phyloP scores from a whole-genome alignment of 331 rosid genomes.

The Phaseolus coccineus region DNA sequence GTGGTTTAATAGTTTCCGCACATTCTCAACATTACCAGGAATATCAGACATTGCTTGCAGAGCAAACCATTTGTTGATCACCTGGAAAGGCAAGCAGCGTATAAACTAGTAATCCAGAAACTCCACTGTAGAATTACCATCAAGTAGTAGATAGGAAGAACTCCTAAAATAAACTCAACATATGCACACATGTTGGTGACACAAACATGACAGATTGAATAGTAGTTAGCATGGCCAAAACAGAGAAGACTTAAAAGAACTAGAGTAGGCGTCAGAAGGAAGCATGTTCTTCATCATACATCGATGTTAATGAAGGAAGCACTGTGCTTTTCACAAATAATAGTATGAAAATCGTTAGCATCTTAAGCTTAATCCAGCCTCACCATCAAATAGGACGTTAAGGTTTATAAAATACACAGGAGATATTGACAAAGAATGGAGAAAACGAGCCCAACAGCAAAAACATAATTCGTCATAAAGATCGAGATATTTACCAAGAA shows the following conservation, averaged over 20 bases:
- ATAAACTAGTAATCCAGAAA: slow-evolving; percentile 16
- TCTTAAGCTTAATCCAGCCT: slow-evolving; percentile 3
- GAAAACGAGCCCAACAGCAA: slow-evolving; percentile 4
- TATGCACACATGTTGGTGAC: neutral
- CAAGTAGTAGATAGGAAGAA: slow-evolving; percentile 9
- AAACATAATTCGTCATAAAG: slow-evolving; percentile 12
- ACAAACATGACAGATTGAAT: slow-evolving; percentile 2
- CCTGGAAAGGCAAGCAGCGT: slow-evolving; percentile 57
- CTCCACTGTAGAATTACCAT: neutral
- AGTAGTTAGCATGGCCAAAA: slow-evolving; percentile 19
- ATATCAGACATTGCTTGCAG: slow-evolving; percentile 93
- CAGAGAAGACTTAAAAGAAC: neutral
- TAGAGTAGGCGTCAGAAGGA: slow-evolving; percentile 7
- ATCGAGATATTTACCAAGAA: slow-evolving; percentile 63
- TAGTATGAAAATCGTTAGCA: neutral
- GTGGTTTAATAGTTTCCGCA: slow-evolving; percentile 75
- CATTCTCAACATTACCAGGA: slow-evolving; percentile 86
- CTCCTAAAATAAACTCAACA: slow-evolving; percentile 2
- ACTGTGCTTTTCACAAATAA: neutral
- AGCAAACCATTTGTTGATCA: slow-evolving; percentile 96
- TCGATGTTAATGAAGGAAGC: neutral
- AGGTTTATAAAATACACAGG: slow-evolving; percentile 11
- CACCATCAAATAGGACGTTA: neutral
- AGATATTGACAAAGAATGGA: slow-evolving; percentile 22
- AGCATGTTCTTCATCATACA: neutral